Base-by-base conservation (phyloP, 1,139 yeast species). In the Diutina catenulata region DNA sequence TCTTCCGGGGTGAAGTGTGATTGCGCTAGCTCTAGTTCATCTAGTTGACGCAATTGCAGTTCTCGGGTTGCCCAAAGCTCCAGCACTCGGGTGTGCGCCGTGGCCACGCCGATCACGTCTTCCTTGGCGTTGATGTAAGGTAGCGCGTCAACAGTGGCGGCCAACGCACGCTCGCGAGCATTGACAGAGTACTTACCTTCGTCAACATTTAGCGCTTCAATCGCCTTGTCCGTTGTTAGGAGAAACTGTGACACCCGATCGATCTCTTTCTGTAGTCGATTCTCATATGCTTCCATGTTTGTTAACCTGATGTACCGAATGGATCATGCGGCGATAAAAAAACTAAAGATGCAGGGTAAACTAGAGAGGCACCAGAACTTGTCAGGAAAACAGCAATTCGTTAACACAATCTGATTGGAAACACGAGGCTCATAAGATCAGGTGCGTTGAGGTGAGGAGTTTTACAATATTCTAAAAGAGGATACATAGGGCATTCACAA, bases 21-120 rank as follows among this genome's bases (percentile, higher is more conserved):
- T 7, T 20, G 18, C 14, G 24, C 15, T 13, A 14, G 4, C 25
- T 9, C 5, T 20, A 5, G 5, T 11, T 11, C 18, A 8, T 13
- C n/a, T n/a, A n/a, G n/a, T n/a, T n/a, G n/a, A n/a, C n/a, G n/a
- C n/a, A n/a, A n/a, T n/a, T n/a, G n/a, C n/a, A n/a, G n/a, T n/a
- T n/a, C n/a, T n/a, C n/a, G n/a, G n/a, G n/a, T n/a, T n/a, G n/a
- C n/a, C n/a, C n/a, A n/a, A 7, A 20, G 18, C 13, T 14, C 10
- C 14, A 24, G 15, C 9, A 31, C 7, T n/a, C 13, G 14, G 16
- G 11, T n/a, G 10, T 18, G 13, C n/a, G 35, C 21, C 7, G 35
- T 31, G 14, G 35, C 35, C 6, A 31, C n/a, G 5, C 35, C 35
- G 9, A 31, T 21, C 7, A 31, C 35, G n/a, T 31, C 35, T 9